These are phyloP conservation scores for Balamuthia mandrillaris DNA, from an alignment of 208 protist genomes.

Conservation along the genomic window DNA sequence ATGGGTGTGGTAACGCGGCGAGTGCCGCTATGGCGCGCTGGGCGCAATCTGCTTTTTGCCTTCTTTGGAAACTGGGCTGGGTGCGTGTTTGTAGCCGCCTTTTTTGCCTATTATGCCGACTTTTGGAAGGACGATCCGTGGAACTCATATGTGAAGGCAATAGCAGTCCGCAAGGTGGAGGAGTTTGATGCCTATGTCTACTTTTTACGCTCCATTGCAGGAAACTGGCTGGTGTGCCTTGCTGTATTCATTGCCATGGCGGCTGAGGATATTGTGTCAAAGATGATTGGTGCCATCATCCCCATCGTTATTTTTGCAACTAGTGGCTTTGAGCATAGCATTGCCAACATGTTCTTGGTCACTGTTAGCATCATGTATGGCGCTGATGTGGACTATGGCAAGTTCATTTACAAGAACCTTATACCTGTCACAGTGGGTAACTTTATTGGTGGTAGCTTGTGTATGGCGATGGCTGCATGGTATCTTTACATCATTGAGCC, in stretches of 20 bases:
- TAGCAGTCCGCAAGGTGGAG: not conserved
- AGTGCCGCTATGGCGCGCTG: no score
- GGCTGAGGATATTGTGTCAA: not conserved
- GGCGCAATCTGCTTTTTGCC: no score
- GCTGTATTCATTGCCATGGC: not conserved
- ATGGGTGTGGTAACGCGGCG: no score
- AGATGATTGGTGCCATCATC: conserved; percentile 17
- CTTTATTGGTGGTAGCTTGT: not conserved
- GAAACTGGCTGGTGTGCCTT: not conserved
- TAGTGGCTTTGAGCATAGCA: conserved; percentile 35
- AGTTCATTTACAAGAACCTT: conserved; percentile 37
- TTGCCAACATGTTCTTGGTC: conserved; percentile 46
- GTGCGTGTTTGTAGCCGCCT: no score
- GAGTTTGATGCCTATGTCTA: not conserved
- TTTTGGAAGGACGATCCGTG: no score
- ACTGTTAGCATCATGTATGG: conserved; percentile 9
- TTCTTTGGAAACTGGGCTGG: no score
- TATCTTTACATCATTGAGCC: not conserved
- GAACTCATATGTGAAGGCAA: no score
- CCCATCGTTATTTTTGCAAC: not conserved
- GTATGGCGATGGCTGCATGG: not conserved
- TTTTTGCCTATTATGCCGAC: no score
- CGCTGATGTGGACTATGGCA: not conserved
- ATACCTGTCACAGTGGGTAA: conserved; percentile 38
- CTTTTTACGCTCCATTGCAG: not conserved